Evolutionary conservation across 2,329 filamentous ascomycete genomes (phyloP).

Genomic region (Periconia digitata): DNA sequence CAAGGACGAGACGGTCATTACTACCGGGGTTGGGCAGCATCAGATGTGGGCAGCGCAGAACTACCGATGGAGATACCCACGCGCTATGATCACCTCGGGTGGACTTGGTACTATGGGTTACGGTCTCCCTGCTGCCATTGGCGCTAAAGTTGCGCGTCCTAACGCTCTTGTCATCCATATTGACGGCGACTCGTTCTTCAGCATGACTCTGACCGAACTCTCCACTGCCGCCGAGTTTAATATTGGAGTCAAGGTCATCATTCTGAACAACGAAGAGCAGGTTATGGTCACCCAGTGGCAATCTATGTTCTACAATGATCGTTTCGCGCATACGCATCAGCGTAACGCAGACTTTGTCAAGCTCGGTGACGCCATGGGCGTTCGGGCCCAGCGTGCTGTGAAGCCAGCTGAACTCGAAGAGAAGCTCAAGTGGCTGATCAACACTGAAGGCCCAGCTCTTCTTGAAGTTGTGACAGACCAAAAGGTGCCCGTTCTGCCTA

Average conservation of each 20-base stretch:
- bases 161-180: conserved; percentile 92
- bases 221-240: conserved; percentile 93
- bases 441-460: conserved; percentile 80
- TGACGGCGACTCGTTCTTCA: conserved; percentile 97
- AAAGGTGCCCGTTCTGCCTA: conserved; percentile 92
- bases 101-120: conserved; percentile 96
- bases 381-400: conserved; percentile 70
- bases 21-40: conserved; percentile 95
- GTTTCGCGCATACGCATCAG: conserved; percentile 91
- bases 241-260: conserved; percentile 92
- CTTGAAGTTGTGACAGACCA: conserved; percentile 89
- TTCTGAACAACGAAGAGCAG: conserved; percentile 96
- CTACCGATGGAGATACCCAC: conserved; percentile 89
- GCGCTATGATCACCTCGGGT: conserved; percentile 94
- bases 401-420: conserved; percentile 78
- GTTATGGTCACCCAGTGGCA: conserved; percentile 99
- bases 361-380: conserved; percentile 85
- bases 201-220: conserved; percentile 97
- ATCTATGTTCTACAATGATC: conserved; percentile 93
- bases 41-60: conserved; percentile 99
- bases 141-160: conserved; percentile 82
- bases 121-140: conserved; percentile 91
- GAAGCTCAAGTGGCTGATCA: conserved; percentile 82
- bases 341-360: conserved; percentile 96
- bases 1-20: conserved; percentile 83